Percentiles rank a stretch among this genome's conserved stretches.
These are phyloP conservation scores for Candida maris DNA, from an alignment of 805 yeast species.

Conservation along the genomic window DNA sequence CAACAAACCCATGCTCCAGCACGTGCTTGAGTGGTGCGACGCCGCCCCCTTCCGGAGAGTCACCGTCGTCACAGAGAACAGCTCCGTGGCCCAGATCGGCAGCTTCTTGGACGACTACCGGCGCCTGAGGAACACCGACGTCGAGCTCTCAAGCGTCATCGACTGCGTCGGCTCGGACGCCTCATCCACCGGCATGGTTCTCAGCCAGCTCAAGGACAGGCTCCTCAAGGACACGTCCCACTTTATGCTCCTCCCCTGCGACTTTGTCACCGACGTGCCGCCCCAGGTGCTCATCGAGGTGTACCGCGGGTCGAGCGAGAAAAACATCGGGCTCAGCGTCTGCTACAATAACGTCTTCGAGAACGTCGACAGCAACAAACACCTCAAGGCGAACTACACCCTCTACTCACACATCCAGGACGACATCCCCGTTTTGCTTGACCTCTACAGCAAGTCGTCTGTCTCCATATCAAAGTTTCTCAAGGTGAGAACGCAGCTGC, in stretches of 20 bases:
- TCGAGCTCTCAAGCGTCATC: conserved; percentile 34
- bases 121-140: conserved; percentile 34
- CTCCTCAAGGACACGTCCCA: conserved; percentile 35
- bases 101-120: conserved; percentile 48
- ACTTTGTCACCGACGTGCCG: conserved; percentile 86
- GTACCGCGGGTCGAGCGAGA: conserved; percentile 65
- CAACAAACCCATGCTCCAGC: conserved; percentile 81
- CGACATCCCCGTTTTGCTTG: conserved; percentile 53
- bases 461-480: conserved; percentile 71
- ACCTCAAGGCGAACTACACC: conserved; percentile 63
- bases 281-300: conserved; percentile 85
- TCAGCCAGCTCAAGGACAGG: conserved; percentile 46
- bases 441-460: conserved; percentile 63
- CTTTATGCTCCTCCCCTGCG: conserved; percentile 89
- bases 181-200: conserved; percentile 59
- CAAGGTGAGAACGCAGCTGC: conserved; percentile 76
- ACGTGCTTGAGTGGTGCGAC: conserved; percentile 91
- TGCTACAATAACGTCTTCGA: conserved; percentile 73
- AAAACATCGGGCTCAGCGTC: conserved; percentile 71
- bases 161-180: conserved; percentile 42
- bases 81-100: conserved; percentile 44
- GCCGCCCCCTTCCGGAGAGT: conserved; percentile 72
- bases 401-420: conserved; percentile 51
- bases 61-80: conserved; percentile 53
- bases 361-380: conserved; percentile 66